A percentile compares a stretch with the other conserved stretches of the same genome.
Conservation (phyloP, 2,329 filamentous ascomycete species). For the Cladosporium sp. region DNA sequence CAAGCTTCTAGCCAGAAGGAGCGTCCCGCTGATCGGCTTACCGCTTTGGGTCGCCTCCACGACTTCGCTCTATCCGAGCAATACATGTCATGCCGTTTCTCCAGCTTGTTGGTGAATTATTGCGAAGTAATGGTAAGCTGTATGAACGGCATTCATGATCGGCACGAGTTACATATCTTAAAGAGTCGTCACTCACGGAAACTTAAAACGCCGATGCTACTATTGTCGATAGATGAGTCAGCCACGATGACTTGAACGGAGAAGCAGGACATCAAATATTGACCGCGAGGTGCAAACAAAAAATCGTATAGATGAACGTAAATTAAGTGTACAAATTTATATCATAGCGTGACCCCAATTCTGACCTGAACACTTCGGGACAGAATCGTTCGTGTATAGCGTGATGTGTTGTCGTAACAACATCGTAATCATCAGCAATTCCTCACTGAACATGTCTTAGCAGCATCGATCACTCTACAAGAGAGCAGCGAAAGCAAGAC, state of each 20-base stretch:
- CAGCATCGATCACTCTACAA: not conserved
- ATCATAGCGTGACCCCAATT: not conserved
- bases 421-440: not conserved
- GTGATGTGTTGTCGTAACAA: not conserved
- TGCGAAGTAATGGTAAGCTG: no score
- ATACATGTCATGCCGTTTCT: not conserved
- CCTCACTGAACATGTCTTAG: not conserved
- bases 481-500: constrained; percentile 9
- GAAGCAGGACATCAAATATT: no score
- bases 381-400: not conserved
- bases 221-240: no score
- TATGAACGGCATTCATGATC: no score
- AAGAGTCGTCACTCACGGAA: no score
- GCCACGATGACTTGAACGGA: no score
- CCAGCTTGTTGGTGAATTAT: no score
- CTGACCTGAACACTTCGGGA: constrained; percentile 10
- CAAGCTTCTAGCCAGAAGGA: not conserved
- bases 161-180: no score
- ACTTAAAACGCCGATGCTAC: no score
- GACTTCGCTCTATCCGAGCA: not conserved
- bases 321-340: not conserved
- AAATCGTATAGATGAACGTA: not conserved
- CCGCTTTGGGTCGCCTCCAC: not conserved
- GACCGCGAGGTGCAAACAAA: no score
- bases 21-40: not conserved